Evolutionary conservation across 1,139 yeast genomes (phyloP).

Genomic region (Hemisphaericaspora lyxosophila): DNA sequence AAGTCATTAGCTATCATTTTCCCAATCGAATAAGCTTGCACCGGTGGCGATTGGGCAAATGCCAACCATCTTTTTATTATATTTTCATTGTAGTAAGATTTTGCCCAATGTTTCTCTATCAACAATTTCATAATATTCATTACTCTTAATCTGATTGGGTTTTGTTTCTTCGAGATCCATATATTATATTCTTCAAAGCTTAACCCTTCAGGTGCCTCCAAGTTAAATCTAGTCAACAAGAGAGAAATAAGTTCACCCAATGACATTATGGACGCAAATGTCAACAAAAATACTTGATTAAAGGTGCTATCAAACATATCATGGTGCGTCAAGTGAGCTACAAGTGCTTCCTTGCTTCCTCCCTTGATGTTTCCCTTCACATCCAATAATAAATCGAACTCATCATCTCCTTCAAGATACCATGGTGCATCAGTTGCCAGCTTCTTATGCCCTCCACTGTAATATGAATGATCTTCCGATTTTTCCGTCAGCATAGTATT

Average conservation of each 20-base stretch:
- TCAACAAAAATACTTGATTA: conserved; percentile 67
- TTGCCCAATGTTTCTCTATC: conserved; percentile 78
- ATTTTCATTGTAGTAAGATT: conserved; percentile 52
- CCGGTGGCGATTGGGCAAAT: conserved; percentile 54
- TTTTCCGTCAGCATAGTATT: conserved; percentile 48
- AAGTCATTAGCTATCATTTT: conserved; percentile 29
- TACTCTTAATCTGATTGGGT: conserved; percentile 67
- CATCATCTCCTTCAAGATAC: conserved; percentile 80
- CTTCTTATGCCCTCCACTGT: conserved; percentile 36
- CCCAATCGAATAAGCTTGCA: conserved; percentile 42
- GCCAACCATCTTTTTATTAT: conserved; percentile 53
- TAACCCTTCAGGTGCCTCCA: conserved; percentile 85
- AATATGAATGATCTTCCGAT: conserved; percentile 36
- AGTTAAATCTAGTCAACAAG: conserved; percentile 64
- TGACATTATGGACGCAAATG: conserved; percentile 76
- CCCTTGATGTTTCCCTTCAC: conserved; percentile 77
- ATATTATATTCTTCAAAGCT: conserved; percentile 76
- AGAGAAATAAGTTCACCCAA: conserved; percentile 63
- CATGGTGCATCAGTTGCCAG: conserved; percentile 57
- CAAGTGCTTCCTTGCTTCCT: conserved; percentile 78
- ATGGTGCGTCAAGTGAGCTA: conserved; percentile 84
- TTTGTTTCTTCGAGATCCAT: conserved; percentile 76
- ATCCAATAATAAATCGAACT: conserved; percentile 70
- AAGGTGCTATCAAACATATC: conserved; percentile 65
- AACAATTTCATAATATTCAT: conserved; percentile 69